Evolutionary conservation across 768 basidiomycete species (phyloP).

Genomic region (Chalciporus piperatus): DNA sequence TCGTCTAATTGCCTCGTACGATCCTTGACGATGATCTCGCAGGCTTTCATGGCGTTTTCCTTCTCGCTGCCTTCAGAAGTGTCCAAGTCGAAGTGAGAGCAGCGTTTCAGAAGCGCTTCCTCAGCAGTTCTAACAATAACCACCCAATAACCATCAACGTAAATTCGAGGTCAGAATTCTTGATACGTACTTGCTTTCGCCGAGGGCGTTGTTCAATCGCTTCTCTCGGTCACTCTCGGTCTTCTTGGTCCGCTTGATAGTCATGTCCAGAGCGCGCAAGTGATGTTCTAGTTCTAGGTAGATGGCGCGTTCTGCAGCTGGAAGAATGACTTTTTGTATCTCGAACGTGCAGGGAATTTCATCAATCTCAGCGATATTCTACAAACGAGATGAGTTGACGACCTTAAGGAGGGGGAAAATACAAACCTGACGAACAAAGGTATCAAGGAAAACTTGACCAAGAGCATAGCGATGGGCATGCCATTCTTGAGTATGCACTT

Average conservation of each 20-base stretch:
- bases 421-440: constrained; percentile 79
- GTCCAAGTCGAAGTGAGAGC: constrained; percentile 91
- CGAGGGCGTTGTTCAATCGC: constrained; percentile 81
- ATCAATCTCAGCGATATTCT: constrained; percentile 96
- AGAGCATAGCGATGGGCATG: constrained; percentile 81
- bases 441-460: constrained; percentile 79
- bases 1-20: constrained; percentile 76
- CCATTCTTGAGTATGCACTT: constrained; percentile 90
- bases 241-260: constrained; percentile 62
- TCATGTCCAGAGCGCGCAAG: constrained; percentile 86
- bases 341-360: constrained; percentile 82
- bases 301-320: constrained; percentile 91
- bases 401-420: not conserved
- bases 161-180: not conserved
- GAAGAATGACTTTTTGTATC: constrained; percentile 65
- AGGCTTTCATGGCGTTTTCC: constrained; percentile 84
- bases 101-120: constrained; percentile 91
- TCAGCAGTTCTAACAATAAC: constrained; percentile 65
- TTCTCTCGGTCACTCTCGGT: constrained; percentile 80
- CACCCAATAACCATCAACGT: constrained; percentile 4
- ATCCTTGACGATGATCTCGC: constrained; percentile 86
- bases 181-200: constrained; percentile 70
- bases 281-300: constrained; percentile 95
- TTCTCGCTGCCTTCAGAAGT: constrained; percentile 46
- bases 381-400: constrained; percentile 4